Evolutionary conservation across 768 basidiomycete species (phyloP).

Genomic region (Agrocybe pediades): DNA sequence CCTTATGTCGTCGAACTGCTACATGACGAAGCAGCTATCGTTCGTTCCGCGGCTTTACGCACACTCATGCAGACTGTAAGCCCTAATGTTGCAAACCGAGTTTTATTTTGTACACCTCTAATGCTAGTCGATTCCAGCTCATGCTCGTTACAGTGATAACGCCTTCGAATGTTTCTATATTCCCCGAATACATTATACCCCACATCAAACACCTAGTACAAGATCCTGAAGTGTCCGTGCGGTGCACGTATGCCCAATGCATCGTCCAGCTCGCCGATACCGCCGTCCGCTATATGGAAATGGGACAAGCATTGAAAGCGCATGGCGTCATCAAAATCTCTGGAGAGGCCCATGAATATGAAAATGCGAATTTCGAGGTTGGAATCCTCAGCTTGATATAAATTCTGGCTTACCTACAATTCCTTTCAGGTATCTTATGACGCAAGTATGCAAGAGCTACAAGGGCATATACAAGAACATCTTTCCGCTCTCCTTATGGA

Average conservation of each 20-base stretch:
- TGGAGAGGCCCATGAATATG: conserved; percentile 69
- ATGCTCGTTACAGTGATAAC: conserved; percentile 75
- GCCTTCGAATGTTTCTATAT: conserved; percentile 78
- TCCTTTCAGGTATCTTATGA: conserved; percentile 83
- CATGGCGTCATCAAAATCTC: conserved; percentile 72
- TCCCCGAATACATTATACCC: conserved; percentile 95
- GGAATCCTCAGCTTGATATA: too few species aligned
- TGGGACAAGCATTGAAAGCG: conserved; percentile 88
- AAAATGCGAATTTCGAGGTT: conserved; percentile 82
- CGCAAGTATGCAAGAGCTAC: conserved; percentile 81
- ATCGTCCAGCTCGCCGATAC: conserved; percentile 86
- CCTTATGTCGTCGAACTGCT: conserved; percentile 90
- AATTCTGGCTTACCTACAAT: background rate
- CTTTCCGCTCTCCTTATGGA: conserved; percentile 87
- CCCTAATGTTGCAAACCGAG: conserved; percentile 15
- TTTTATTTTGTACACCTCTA: background rate
- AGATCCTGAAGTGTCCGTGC: conserved; percentile 84
- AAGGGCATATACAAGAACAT: conserved; percentile 83
- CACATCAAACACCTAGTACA: conserved; percentile 81
- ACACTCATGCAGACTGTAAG: conserved; percentile 84
- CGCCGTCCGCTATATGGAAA: conserved; percentile 86
- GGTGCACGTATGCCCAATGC: conserved; percentile 79
- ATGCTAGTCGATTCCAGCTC: conserved; percentile 23
- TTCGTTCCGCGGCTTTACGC: conserved; percentile 78
- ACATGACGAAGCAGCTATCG: conserved; percentile 81